Percentiles rank a stretch among this genome's conserved stretches.
phyloP scores from a whole-genome alignment of 164 flowering plant species.

The Tetrastigma voinierianum region DNA sequence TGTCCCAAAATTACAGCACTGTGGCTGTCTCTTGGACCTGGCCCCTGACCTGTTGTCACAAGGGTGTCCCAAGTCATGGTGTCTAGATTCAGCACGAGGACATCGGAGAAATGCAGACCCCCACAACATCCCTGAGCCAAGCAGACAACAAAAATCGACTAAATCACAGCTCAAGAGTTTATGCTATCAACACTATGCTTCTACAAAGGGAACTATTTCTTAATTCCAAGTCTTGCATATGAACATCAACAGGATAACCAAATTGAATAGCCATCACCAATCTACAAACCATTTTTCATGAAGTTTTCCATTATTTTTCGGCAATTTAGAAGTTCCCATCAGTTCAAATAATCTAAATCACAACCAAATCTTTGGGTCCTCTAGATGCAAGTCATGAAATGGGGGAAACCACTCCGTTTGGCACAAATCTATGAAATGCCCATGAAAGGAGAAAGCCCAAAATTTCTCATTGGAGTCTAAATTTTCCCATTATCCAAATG shows the following conservation, averaged over 20 bases:
- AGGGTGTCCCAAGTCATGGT: conserved; percentile 78
- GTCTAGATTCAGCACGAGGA: conserved; percentile 61
- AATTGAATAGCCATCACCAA: not conserved
- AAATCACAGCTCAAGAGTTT: not conserved
- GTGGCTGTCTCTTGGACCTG: conserved; percentile 95
- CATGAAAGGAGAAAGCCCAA: no score
- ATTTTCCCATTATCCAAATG: no score
- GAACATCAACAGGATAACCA: no score
- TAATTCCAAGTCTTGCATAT: no score
- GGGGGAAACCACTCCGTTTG: no score
- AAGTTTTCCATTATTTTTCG: not conserved
- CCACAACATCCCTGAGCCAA: conserved; percentile 90
- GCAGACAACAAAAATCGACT: not conserved
- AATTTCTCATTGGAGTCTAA: no score
- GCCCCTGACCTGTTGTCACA: conserved; percentile 67
- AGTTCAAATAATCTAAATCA: no score
- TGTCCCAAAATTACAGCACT: conserved; percentile 67
- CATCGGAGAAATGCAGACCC: conserved; percentile 86
- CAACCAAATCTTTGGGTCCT: no score
- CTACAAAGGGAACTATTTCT: no score
- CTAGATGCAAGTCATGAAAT: no score
- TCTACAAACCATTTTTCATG: not conserved
- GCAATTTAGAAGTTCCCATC: not conserved
- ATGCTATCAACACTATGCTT: no score
- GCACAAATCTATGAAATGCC: no score